Conservation (phyloP, 257 asterid genomes). For the Parsonsia alboflavescens region DNA sequence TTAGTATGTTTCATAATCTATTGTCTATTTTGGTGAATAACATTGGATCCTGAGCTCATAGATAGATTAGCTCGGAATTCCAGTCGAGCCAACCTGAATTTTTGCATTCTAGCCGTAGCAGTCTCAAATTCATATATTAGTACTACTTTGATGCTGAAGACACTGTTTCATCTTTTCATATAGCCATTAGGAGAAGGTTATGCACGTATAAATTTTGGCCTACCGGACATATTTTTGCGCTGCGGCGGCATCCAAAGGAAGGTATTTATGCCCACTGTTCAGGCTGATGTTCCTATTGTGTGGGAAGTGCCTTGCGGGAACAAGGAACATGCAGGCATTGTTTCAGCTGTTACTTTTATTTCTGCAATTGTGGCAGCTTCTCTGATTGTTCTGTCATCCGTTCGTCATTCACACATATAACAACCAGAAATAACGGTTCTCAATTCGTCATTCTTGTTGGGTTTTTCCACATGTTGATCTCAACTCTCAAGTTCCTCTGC, state of each 20-base stretch:
- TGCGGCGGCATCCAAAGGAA: conserved; percentile 32
- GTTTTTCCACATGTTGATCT: background rate
- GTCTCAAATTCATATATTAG: background rate
- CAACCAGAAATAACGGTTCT: conserved; percentile 2
- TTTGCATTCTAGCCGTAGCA: too few relatives aligned
- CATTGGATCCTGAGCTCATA: too few relatives aligned
- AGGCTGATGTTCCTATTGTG: conserved; percentile 15
- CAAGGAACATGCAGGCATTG: conserved; percentile 49
- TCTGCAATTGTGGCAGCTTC: conserved; percentile 53
- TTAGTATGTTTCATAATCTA: too few relatives aligned
- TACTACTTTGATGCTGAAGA: background rate
- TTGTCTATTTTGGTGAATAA: too few relatives aligned
- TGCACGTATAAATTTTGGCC: conserved; percentile 48
- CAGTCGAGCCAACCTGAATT: too few relatives aligned
- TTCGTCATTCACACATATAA: conserved; percentile 29
- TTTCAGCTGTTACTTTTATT: conserved; percentile 54
- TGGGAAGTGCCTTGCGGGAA: conserved; percentile 89
- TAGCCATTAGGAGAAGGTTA: conserved; percentile 69
- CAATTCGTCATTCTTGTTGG: too few relatives aligned
- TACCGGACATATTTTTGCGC: conserved; percentile 49
- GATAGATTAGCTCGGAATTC: too few relatives aligned
- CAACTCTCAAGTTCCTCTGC: background rate
- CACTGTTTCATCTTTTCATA: background rate
- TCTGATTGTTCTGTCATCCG: conserved; percentile 43
- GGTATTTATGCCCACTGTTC: conserved; percentile 20